Evolutionary conservation across 202 grass and related monocot genomes (phyloP).

Genomic region (Elaeis oleifera): DNA sequence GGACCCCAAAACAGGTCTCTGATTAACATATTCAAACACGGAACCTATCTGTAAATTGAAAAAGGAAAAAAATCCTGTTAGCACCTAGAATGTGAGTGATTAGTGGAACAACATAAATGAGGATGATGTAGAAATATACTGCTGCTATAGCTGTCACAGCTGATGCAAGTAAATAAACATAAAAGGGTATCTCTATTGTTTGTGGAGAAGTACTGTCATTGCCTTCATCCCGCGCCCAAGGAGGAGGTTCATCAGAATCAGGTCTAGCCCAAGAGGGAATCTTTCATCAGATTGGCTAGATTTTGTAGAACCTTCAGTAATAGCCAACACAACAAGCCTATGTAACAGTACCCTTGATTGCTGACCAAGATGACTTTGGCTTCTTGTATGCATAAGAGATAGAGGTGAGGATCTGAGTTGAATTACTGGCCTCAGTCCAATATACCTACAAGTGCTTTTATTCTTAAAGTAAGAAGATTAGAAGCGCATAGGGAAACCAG

Average conservation of each 20-base stretch:
- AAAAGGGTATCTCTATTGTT: constrained; percentile 46
- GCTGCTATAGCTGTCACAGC: constrained; percentile 77
- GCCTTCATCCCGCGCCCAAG: constrained; percentile 54
- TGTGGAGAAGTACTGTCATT: constrained; percentile 17
- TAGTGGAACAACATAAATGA: not conserved
- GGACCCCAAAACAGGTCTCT: constrained; percentile 63
- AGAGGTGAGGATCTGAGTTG: not conserved
- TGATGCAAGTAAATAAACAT: constrained; percentile 78
- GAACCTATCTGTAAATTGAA: constrained; percentile 54
- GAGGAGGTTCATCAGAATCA: constrained; percentile 65
- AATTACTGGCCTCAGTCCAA: not conserved
- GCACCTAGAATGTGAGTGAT: not conserved
- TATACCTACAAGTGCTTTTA: not conserved
- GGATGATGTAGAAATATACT: constrained; percentile 23
- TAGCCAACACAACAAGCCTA: constrained; percentile 30
- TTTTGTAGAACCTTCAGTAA: constrained; percentile 46
- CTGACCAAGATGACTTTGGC: not conserved
- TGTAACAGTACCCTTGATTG: not conserved
- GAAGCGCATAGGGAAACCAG: not conserved
- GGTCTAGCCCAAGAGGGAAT: constrained; percentile 74
- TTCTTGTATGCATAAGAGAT: not conserved
- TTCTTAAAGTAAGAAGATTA: not conserved
- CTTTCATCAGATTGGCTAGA: constrained; percentile 55
- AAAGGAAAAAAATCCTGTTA: not conserved
- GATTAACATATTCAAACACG: constrained; percentile 81